A percentile compares a stretch with the other conserved stretches of the same genome.
phyloP scores from a whole-genome alignment of 192 early-diverging fungal genomes.

The Coemansia sp. region DNA sequence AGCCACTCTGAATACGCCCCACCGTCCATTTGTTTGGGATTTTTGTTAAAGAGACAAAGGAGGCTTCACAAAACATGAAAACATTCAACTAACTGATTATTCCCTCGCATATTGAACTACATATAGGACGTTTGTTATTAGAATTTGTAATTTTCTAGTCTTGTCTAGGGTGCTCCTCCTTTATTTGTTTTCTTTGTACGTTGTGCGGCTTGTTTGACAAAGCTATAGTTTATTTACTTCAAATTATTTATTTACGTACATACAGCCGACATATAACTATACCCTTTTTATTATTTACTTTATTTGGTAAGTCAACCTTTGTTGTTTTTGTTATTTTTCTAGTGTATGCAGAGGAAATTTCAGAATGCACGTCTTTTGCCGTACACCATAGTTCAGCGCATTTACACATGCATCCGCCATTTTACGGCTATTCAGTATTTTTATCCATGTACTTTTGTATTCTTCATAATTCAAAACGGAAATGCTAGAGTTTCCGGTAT shows the following conservation, averaged over 20 bases:
- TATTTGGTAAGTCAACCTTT: constrained; percentile 5
- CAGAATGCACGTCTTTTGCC: not conserved
- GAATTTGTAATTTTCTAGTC: not conserved
- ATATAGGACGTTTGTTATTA: not conserved
- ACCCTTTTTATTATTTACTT: not conserved
- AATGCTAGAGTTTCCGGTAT: too few relatives aligned
- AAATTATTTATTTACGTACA: constrained; percentile 10
- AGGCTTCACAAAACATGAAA: not conserved
- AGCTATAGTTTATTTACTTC: not conserved
- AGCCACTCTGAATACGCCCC: not conserved
- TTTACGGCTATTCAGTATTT: not conserved
- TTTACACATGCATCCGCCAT: not conserved
- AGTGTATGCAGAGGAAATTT: too few relatives aligned
- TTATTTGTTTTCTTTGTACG: not conserved
- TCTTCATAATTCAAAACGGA: too few relatives aligned
- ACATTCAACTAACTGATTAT: not conserved
- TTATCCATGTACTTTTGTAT: too few relatives aligned
- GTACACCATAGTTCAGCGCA: not conserved
- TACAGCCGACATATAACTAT: constrained; percentile 2
- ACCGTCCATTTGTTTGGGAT: too few relatives aligned
- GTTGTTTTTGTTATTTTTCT: too few relatives aligned
- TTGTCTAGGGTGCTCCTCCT: not conserved
- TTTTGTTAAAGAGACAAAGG: too few relatives aligned
- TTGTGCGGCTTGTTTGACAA: constrained; percentile 7
- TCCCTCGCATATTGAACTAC: not conserved